Evolutionary conservation across 148 eudicot genomes (phyloP).

Genomic region (Rhododendron henanense): DNA sequence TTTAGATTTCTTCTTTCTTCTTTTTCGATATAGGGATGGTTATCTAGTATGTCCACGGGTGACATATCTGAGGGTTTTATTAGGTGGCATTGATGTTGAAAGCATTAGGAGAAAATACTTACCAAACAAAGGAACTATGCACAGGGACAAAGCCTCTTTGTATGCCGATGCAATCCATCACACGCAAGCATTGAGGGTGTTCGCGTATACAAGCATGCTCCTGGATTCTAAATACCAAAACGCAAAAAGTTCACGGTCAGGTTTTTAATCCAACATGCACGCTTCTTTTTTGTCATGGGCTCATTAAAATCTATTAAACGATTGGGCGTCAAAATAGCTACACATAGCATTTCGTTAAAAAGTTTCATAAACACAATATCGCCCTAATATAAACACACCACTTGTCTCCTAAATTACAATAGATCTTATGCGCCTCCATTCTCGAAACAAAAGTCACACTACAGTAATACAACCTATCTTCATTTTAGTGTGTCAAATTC

Average conservation of each 20-base stretch:
- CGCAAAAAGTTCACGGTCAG: neutral
- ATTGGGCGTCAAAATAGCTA: neutral
- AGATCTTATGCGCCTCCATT: neutral
- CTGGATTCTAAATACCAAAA: conserved; percentile 62
- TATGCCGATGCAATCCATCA: conserved; percentile 82
- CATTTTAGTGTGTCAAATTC: neutral
- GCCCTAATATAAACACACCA: neutral
- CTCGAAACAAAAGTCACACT: neutral
- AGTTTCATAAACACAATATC: neutral
- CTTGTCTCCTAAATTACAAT: neutral
- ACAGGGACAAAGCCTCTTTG: conserved; percentile 94
- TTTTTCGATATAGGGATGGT: neutral
- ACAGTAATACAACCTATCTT: neutral
- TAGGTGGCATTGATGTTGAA: neutral
- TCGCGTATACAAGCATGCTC: conserved; percentile 83
- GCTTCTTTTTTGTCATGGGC: neutral
- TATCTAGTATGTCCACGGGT: neutral
- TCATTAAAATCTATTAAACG: neutral
- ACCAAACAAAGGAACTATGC: conserved; percentile 43
- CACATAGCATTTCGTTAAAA: neutral
- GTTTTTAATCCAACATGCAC: neutral
- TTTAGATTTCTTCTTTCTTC: neutral
- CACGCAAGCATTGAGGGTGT: conserved; percentile 64
- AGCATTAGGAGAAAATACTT: neutral
- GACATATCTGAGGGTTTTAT: neutral